Percentiles rank a stretch among this genome's conserved stretches.
These are phyloP conservation scores for Periglandula ipomoeae DNA, from an alignment of 2,329 filamentous ascomycete genomes.

Conservation along the genomic window DNA sequence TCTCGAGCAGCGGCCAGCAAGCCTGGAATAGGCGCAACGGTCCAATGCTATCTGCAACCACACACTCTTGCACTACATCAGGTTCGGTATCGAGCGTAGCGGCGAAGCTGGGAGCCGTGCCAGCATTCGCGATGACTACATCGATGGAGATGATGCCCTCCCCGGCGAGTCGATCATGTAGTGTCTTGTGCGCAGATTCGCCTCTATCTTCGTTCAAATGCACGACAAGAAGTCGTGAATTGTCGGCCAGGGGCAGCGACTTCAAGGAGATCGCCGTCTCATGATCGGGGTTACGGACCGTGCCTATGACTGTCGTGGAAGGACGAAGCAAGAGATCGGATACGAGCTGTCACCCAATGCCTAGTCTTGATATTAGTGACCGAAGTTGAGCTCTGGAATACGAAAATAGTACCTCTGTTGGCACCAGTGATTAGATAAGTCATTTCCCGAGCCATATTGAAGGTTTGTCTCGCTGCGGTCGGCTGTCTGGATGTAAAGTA, in stretches of 20 bases:
- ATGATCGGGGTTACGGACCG: constrained; percentile 24
- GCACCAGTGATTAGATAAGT: constrained; percentile 10
- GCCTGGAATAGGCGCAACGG: constrained; percentile 35
- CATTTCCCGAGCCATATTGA: background rate
- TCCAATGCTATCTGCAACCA: constrained; percentile 21
- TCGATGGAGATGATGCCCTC: constrained; percentile 32
- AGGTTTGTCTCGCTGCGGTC: too few relatives aligned
- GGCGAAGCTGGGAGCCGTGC: background rate
- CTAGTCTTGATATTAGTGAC: too few relatives aligned
- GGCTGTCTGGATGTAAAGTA: too few relatives aligned
- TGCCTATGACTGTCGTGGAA: constrained; percentile 28
- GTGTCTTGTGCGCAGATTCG: constrained; percentile 21
- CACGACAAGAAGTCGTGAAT: constrained; percentile 29
- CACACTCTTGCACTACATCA: constrained; percentile 5
- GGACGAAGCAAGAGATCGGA: constrained; percentile 9
- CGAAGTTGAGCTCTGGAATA: too few relatives aligned
- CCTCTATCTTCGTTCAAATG: constrained; percentile 22
- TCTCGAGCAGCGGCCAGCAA: constrained; percentile 26
- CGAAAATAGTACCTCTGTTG: constrained; percentile 8
- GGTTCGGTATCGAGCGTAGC: constrained; percentile 4
- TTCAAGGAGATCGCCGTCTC: constrained; percentile 8
- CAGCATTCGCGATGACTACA: constrained; percentile 44
- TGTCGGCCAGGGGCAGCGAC: constrained; percentile 23
- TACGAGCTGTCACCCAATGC: constrained; percentile 11
- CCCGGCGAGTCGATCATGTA: constrained; percentile 4